Percentiles rank a stretch among this genome's conserved stretches.
Evolutionary conservation across 441 rosid species (phyloP).

Genomic region (Pelargonium australe): DNA sequence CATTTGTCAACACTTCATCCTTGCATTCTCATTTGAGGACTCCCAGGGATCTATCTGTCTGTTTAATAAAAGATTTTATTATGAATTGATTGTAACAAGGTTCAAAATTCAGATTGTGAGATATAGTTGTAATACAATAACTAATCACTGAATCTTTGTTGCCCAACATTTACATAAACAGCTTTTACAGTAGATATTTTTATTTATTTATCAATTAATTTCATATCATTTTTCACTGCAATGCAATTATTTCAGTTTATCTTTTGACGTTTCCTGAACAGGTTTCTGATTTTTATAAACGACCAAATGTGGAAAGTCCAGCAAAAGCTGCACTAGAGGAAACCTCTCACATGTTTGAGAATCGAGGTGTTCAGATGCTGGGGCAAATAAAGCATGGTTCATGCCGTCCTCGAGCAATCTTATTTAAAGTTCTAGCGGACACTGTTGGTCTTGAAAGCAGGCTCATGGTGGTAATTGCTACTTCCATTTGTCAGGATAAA

Average conservation of each 20-base stretch:
- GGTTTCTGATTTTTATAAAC: constrained; percentile 91
- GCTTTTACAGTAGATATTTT: constrained; percentile 1
- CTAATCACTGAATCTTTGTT: constrained; percentile 2
- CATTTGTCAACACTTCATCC: neutral
- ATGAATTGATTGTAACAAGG: neutral
- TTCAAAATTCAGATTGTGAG: neutral
- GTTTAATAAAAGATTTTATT: neutral
- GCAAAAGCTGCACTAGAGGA: constrained; percentile 80
- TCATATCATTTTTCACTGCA: constrained; percentile 3
- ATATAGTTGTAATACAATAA: neutral
- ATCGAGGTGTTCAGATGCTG: constrained; percentile 68
- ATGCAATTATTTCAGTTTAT: constrained; percentile 12
- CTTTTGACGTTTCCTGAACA: constrained; percentile 27
- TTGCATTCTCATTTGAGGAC: neutral
- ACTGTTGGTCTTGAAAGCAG: constrained; percentile 90
- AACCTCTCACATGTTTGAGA: constrained; percentile 59
- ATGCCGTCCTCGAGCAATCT: constrained; percentile 91
- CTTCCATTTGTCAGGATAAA: constrained; percentile 12
- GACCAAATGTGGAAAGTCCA: constrained; percentile 73
- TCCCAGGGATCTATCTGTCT: neutral
- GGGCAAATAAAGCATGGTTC: constrained; percentile 95
- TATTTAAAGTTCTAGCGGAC: constrained; percentile 94
- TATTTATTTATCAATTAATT: neutral
- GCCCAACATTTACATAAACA: constrained; percentile 2
- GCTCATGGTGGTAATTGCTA: constrained; percentile 81